Evolutionary conservation across 2,329 filamentous ascomycete genomes (phyloP).

Genomic region (Pleomassaria siparia): DNA sequence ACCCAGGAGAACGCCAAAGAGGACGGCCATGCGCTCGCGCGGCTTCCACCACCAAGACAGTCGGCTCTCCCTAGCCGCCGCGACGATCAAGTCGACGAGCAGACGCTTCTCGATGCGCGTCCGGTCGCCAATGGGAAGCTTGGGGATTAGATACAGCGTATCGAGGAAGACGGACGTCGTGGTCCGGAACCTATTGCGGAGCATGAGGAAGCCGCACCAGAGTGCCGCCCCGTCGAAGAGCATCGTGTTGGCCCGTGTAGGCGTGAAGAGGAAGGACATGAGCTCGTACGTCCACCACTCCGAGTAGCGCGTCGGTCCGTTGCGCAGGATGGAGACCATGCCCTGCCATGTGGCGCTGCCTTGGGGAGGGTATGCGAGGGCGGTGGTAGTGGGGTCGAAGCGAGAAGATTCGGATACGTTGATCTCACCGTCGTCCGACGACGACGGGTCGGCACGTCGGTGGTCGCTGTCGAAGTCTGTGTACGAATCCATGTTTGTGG

Average conservation of each 20-base stretch:
- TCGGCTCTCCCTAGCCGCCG: neutral
- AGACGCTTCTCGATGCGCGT: constrained; percentile 2
- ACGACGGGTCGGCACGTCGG: too few relatives aligned
- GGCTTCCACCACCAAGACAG: constrained; percentile 1
- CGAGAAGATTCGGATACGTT: too few relatives aligned
- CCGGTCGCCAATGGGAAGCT: constrained; percentile 6
- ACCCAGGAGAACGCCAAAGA: constrained; percentile 6
- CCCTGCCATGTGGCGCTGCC: constrained; percentile 5
- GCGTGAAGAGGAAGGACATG: neutral
- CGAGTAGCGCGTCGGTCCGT: neutral
- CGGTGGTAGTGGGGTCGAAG: too few relatives aligned
- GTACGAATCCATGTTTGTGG: too few relatives aligned
- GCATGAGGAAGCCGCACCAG: neutral
- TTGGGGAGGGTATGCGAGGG: too few relatives aligned
- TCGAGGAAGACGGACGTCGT: neutral
- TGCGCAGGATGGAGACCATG: neutral
- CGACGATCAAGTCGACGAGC: constrained; percentile 1
- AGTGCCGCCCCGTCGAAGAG: neutral
- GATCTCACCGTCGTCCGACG: too few relatives aligned
- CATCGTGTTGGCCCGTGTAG: neutral
- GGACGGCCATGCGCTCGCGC: constrained; percentile 2
- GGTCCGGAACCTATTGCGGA: neutral
- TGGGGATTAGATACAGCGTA: neutral
- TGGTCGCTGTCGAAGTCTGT: too few relatives aligned
- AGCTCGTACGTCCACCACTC: constrained; percentile 1